These are phyloP conservation scores for Podospora appendiculata DNA, from an alignment of 495 filamentous ascomycete genomes.

Conservation along the genomic window DNA sequence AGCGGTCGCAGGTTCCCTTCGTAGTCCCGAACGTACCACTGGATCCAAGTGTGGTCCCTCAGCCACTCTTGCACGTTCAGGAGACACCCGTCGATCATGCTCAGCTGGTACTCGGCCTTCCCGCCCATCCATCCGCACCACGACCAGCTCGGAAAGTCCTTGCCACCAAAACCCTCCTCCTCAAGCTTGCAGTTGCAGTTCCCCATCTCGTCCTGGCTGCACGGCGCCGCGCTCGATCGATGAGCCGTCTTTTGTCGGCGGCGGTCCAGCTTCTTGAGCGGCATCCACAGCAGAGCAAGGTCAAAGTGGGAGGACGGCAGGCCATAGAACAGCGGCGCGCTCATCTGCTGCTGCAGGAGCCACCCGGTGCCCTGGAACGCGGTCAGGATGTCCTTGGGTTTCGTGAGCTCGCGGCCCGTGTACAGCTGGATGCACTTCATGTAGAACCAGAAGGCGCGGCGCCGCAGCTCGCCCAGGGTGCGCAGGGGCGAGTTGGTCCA, in stretches of 20 bases:
- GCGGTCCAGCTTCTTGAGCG: background rate
- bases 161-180: background rate
- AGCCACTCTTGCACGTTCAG: constrained; percentile 25
- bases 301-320: constrained; percentile 27
- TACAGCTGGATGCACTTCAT: constrained; percentile 18
- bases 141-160: constrained; percentile 27
- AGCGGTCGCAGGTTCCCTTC: constrained; percentile 20
- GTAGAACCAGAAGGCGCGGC: constrained; percentile 20
- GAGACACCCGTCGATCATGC: constrained; percentile 16
- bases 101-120: constrained; percentile 12
- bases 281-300: constrained; percentile 22
- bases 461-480: constrained; percentile 8
- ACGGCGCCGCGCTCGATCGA: background rate
- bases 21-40: constrained; percentile 26
- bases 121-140: constrained; percentile 28
- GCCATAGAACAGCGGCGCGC: constrained; percentile 14
- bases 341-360: constrained; percentile 11
- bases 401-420: constrained; percentile 16
- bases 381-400: constrained; percentile 20
- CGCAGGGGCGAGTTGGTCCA: constrained; percentile 1
- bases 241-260: background rate
- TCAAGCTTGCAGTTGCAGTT: background rate
- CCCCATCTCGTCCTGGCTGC: background rate
- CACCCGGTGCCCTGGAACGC: constrained; percentile 23
- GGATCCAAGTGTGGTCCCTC: constrained; percentile 28